Conservation (phyloP, 169 alveolate species). For the Cryptosporidium ubiquitum region DNA sequence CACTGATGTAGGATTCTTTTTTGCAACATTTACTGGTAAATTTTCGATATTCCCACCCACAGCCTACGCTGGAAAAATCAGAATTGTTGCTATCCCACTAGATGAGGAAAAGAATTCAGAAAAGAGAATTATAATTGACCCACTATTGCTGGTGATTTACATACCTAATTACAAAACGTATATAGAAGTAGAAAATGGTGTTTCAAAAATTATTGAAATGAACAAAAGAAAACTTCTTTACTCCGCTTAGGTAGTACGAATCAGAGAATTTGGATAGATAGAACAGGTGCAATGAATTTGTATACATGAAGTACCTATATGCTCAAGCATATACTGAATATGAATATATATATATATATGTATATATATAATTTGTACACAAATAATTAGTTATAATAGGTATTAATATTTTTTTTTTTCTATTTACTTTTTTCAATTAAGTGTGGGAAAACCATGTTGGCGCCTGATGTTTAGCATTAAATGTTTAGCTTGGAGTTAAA, state of each 20-base stretch:
- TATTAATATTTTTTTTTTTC: neutral
- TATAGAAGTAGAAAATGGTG: conserved; percentile 1
- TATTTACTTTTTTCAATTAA: neutral
- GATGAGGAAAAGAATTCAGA: neutral
- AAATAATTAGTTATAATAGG: conserved; percentile 4
- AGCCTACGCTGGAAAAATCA: conserved; percentile 52
- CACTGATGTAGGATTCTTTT: conserved; percentile 39
- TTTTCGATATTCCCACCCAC: conserved; percentile 35
- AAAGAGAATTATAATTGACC: conserved; percentile 33
- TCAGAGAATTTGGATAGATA: no score
- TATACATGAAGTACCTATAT: neutral
- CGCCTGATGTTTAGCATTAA: neutral
- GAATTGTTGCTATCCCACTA: conserved; percentile 32
- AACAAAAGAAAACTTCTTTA: conserved; percentile 2
- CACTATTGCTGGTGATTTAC: conserved; percentile 11
- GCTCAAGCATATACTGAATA: neutral
- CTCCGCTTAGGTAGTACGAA: neutral
- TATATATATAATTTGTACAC: neutral
- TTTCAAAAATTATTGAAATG: conserved; percentile 14
- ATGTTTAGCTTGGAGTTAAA: no score
- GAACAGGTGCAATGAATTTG: no score
- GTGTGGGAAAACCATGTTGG: conserved; percentile 23
- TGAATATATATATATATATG: neutral
- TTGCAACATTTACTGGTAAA: neutral
- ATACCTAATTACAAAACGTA: conserved; percentile 33